Base-by-base conservation (phyloP, 1,284 basidiomycete genomes). In the Puccinia brachypodii region DNA sequence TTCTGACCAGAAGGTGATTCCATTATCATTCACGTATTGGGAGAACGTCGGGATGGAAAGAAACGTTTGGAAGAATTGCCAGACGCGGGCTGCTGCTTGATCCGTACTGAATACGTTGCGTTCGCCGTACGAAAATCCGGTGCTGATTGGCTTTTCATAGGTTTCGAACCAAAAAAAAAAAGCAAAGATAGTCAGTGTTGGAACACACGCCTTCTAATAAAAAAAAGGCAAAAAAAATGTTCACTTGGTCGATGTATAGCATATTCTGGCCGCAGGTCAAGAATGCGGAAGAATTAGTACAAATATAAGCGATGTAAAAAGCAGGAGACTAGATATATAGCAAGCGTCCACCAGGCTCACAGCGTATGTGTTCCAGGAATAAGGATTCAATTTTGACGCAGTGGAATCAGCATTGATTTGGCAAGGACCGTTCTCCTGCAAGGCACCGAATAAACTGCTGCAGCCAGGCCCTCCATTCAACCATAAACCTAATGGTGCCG, bases 391-490 rank as follows among this genome's bases (percentile, higher is more conserved):
- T 13, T 87, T 87, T 38, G 72, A 74, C 38, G 50, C 36, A 25
- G 90, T 89, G 42, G 88, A 87, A 0, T 86, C 88, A 82, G 88
- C 89, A 82, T 91, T 90, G 81, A 91, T 90, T n/a, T 89, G 88
- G 85, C 91, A 92, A 3, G 91, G 91, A 1, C 91, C 91, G 76
- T 91, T 88, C 84, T 92, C 91, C 88, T 92, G 91, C 84, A 92
- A 89, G 16, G 92, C 87, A 14, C 91, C 91, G 62, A 91, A 89
- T 90, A 91, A 91, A 77, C 89, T 90, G 3, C 90, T 91, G 83
- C 89, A 90, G 82, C 91, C 91, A 13, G 91, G 85, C 31, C 85
- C 85, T 22, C 85, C 85, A 76, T 75, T 81, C 82, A 92, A 89
- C 91, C 91, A 91, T 64, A 91, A 87, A 14, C 89, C 88, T 38